These are phyloP conservation scores for Phaeosphaeriaceae sp. DNA, from an alignment of 2,329 filamentous ascomycete genomes.

Conservation along the genomic window DNA sequence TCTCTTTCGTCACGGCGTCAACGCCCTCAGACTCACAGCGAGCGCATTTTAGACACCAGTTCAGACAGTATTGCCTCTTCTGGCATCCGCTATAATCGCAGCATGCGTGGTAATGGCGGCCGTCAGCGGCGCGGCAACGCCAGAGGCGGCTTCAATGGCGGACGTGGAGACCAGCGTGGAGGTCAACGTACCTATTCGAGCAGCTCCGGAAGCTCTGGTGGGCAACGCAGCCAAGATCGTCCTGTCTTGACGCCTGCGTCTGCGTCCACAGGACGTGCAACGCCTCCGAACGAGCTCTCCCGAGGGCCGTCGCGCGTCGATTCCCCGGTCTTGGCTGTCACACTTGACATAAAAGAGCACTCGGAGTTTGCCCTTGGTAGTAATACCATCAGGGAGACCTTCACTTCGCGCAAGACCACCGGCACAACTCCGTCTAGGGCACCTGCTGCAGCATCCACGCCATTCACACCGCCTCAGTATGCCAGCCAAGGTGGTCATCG, in stretches of 20 bases:
- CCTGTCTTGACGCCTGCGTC: slow-evolving; percentile 7
- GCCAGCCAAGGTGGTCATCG: background rate
- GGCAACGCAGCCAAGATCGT: slow-evolving; percentile 3
- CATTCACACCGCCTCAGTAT: background rate
- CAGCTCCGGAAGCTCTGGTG: slow-evolving; percentile 23
- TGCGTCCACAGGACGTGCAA: background rate
- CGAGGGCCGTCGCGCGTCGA: background rate
- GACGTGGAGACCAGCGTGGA: slow-evolving; percentile 12
- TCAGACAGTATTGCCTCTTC: slow-evolving; percentile 4
- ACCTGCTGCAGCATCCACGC: background rate
- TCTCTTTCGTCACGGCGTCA: background rate
- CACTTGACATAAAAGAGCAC: background rate
- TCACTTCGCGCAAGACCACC: slow-evolving; percentile 6
- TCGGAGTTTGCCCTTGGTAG: slow-evolving; percentile 18
- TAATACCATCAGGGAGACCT: slow-evolving; percentile 23
- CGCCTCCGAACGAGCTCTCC: slow-evolving; percentile 6
- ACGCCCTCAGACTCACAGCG: background rate
- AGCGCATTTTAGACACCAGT: slow-evolving; percentile 8
- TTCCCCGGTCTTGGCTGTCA: slow-evolving; percentile 7
- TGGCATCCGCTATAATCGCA: background rate
- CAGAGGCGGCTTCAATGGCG: slow-evolving; percentile 9
- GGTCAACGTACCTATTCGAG: slow-evolving; percentile 14
- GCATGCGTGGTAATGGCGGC: slow-evolving; percentile 14
- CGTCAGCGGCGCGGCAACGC: slow-evolving; percentile 11
- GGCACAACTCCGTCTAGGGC: background rate